A percentile compares a stretch with the other conserved stretches of the same genome.
Evolutionary conservation across 768 basidiomycete species (phyloP).

Genomic region (Hygrophorus russula): DNA sequence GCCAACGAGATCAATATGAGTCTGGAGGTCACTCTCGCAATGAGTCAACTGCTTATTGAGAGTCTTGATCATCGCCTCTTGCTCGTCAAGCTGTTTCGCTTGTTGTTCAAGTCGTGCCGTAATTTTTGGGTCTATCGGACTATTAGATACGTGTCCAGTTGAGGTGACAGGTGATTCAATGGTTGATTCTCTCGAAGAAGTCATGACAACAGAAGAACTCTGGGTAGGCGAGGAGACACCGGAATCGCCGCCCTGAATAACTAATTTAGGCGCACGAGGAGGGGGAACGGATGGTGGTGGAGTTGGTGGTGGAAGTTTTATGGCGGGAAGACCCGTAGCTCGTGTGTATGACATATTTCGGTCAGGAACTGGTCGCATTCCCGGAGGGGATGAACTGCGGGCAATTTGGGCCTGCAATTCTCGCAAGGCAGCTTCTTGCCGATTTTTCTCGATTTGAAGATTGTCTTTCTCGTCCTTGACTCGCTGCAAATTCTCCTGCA

Average conservation of each 20-base stretch:
- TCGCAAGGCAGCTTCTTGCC: constrained; percentile 56
- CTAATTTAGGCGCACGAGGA: constrained; percentile 57
- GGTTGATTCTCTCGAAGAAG: constrained; percentile 59
- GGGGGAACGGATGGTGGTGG: constrained; percentile 85
- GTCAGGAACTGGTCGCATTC: constrained; percentile 37
- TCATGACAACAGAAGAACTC: constrained; percentile 37
- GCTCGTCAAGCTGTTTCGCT: constrained; percentile 67
- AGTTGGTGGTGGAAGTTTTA: constrained; percentile 78
- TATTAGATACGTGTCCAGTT: constrained; percentile 30
- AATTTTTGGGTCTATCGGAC: constrained; percentile 44
- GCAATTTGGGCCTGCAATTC: constrained; percentile 70
- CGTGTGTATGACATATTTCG: constrained; percentile 46
- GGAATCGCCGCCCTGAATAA: constrained; percentile 30
- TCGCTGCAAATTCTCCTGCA: constrained; percentile 67
- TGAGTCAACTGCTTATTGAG: constrained; percentile 91
- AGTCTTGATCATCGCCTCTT: constrained; percentile 86
- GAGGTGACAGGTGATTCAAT: constrained; percentile 62
- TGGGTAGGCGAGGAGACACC: constrained; percentile 52
- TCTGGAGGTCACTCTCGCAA: constrained; percentile 83
- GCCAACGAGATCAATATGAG: constrained; percentile 82
- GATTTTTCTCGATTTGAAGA: constrained; percentile 60
- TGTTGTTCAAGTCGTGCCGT: constrained; percentile 58
- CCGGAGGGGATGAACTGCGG: constrained; percentile 49
- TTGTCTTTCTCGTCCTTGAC: constrained; percentile 76
- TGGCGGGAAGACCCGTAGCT: constrained; percentile 46